These are phyloP conservation scores for Xylaria sp. DNA, from an alignment of 2,329 filamentous ascomycete species.

Conservation along the genomic window DNA sequence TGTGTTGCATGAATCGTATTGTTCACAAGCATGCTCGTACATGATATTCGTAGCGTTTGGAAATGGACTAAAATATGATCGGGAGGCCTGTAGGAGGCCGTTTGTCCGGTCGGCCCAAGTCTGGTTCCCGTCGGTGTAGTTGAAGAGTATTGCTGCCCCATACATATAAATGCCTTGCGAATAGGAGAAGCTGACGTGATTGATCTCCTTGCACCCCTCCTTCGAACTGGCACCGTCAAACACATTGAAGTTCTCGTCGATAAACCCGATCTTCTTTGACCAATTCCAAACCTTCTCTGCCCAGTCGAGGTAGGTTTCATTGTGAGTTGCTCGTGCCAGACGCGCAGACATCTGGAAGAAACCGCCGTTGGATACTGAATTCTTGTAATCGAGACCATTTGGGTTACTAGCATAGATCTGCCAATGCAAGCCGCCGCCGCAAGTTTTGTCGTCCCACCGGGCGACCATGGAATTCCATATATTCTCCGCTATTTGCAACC, in stretches of 20 bases:
- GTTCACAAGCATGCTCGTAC: conserved; percentile 75
- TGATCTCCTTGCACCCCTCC: conserved; percentile 65
- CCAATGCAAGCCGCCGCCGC: conserved; percentile 80
- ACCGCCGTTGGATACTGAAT: conserved; percentile 82
- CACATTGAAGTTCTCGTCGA: conserved; percentile 66
- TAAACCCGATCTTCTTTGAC: conserved; percentile 66
- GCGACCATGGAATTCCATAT: conserved; percentile 76
- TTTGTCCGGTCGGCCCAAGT: conserved; percentile 66
- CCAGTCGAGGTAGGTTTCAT: conserved; percentile 74
- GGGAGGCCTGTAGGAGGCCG: conserved; percentile 62
- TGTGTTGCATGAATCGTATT: conserved; percentile 64
- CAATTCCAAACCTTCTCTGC: conserved; percentile 75
- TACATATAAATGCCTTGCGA: conserved; percentile 73
- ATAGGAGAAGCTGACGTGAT: conserved; percentile 72
- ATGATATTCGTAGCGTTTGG: conserved; percentile 68
- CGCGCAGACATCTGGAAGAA: conserved; percentile 85
- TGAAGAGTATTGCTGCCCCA: conserved; percentile 72
- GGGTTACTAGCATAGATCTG: conserved; percentile 81
- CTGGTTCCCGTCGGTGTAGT: conserved; percentile 63
- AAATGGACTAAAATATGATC: conserved; percentile 62
- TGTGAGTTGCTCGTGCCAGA: conserved; percentile 75
- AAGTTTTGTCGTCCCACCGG: conserved; percentile 76
- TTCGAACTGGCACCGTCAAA: conserved; percentile 69
- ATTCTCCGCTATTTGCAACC: conserved; percentile 74
- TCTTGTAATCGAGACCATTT: conserved; percentile 84